Base-by-base conservation (phyloP, 768 basidiomycete species). In the Naganishia randhawae region DNA sequence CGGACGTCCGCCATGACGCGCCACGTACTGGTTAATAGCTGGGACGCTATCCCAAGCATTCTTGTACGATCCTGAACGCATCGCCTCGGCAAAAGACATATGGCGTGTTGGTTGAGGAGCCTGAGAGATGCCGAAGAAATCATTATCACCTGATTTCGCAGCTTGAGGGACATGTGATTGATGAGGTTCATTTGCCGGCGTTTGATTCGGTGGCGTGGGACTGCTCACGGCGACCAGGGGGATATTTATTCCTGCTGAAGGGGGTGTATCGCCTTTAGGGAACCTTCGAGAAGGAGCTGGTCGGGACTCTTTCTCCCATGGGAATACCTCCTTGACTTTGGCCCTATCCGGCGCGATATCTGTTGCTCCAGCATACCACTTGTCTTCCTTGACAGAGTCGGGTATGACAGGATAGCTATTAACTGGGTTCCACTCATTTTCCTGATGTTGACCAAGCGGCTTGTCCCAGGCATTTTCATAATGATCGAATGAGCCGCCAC, bases 381-480 rank as follows among this genome's bases (percentile, higher is more conserved):
- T 85, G 9, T 90, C 89, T 77, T 90, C 85, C 48, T 82, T 84
- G n/a, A 88, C 82, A 50, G 88, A 81, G 31, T 84, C 80, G 53
- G 87, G 86, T 25, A 91, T 88, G 50, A 88, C 89, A 33, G 84
- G 83, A 41, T 88, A 80, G 0, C 75, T 69, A 41, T 31, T 53
- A 11, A 42, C 41, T n/a, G 55, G 54, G 35, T 69, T 72, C 62
- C 69, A 67, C 7, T 63, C 64, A 19, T 57, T 63, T 25, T 66
- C 53, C 35, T 63, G 69, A 57, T 63, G 71, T 63, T 67, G 71
- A 31, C 80, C 80, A 1, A 81, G 81, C 57, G 85, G 81, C 69
- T 85, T 82, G 75, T 97, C 93, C 95, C 94, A 97, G 32, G 86
- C 84, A 76, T 94, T 92, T 39, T 87, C 84, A 77, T 89, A 95